These are phyloP conservation scores for Vaucheria bursata DNA, from an alignment of 352 stramenopile species.

Conservation along the genomic window DNA sequence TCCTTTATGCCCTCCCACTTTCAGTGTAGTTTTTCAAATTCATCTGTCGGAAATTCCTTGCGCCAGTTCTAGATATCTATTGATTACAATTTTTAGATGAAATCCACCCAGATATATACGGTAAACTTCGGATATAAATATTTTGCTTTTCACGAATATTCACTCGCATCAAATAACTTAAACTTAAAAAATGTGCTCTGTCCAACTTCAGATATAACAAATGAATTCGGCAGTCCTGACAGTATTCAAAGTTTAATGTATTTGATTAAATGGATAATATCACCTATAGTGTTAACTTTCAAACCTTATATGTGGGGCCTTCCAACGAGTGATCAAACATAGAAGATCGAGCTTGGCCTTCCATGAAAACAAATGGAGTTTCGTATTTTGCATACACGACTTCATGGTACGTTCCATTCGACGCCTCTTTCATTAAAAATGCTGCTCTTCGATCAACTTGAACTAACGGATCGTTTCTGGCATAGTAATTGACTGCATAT, in stretches of 20 bases:
- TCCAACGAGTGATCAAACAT: constrained; percentile 50
- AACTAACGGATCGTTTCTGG: constrained; percentile 50
- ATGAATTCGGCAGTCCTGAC: not conserved
- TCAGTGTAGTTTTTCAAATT: no score
- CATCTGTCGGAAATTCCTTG: no score
- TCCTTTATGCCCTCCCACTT: no score
- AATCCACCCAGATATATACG: no score
- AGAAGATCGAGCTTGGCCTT: constrained; percentile 30
- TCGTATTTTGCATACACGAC: constrained; percentile 51
- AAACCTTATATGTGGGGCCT: constrained; percentile 45
- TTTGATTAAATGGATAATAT: not conserved
- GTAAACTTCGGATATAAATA: no score
- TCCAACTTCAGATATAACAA: not conserved
- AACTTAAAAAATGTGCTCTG: not conserved
- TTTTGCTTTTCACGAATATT: constrained; percentile 13
- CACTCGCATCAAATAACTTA: not conserved
- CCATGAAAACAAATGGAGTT: constrained; percentile 52
- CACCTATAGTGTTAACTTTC: not conserved
- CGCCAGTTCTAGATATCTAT: no score
- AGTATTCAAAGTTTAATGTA: not conserved
- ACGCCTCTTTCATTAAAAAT: constrained; percentile 44
- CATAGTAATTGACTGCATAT: constrained; percentile 50
- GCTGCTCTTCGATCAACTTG: constrained; percentile 46
- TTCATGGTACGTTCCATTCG: constrained; percentile 35
- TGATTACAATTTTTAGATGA: no score